Evolutionary conservation across 768 basidiomycete genomes (phyloP).

Genomic region (Multifurca ochricompacta): DNA sequence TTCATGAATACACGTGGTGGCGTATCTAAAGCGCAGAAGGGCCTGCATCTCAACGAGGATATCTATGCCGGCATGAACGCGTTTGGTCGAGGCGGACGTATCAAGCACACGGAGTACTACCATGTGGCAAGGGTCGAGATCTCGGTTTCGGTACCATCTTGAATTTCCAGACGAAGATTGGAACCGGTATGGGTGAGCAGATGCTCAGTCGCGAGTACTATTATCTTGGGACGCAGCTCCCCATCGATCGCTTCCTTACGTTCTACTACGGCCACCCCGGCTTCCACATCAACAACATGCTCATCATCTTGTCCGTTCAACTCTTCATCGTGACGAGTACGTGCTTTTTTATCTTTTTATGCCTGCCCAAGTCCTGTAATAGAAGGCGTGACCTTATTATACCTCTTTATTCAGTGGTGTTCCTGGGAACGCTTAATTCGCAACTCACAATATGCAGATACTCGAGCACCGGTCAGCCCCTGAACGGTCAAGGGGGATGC

Average conservation of each 20-base stretch:
- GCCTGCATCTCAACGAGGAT: slow-evolving; percentile 98
- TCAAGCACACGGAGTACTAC: slow-evolving; percentile 99
- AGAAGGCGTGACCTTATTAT: too few species aligned
- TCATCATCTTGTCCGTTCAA: slow-evolving; percentile 95
- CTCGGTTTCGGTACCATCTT: slow-evolving; percentile 98
- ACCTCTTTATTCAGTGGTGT: slow-evolving; percentile 62
- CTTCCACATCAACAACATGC: slow-evolving; percentile 99
- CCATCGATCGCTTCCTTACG: slow-evolving; percentile 96
- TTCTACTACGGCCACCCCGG: slow-evolving; percentile 99
- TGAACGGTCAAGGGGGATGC: slow-evolving; percentile 78
- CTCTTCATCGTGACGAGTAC: slow-evolving; percentile 86
- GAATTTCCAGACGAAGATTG: slow-evolving; percentile 99
- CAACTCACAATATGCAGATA: slow-evolving; percentile 76
- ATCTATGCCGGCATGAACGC: slow-evolving; percentile 99
- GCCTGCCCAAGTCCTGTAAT: too few species aligned
- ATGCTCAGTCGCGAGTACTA: slow-evolving; percentile 99
- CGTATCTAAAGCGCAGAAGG: slow-evolving; percentile 98
- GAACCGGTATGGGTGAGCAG: slow-evolving; percentile 99
- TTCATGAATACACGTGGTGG: slow-evolving; percentile 99
- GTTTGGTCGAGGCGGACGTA: slow-evolving; percentile 90
- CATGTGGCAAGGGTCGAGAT: slow-evolving; percentile 99
- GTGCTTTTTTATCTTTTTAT: slow-evolving; percentile 27
- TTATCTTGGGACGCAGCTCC: slow-evolving; percentile 95
- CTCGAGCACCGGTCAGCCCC: slow-evolving; percentile 58
- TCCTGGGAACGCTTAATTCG: slow-evolving; percentile 87